Evolutionary conservation across 2,329 filamentous ascomycete species (phyloP), one percentile per base, ranked within the genome.

Genomic region (Botrytis fragariae): DNA sequence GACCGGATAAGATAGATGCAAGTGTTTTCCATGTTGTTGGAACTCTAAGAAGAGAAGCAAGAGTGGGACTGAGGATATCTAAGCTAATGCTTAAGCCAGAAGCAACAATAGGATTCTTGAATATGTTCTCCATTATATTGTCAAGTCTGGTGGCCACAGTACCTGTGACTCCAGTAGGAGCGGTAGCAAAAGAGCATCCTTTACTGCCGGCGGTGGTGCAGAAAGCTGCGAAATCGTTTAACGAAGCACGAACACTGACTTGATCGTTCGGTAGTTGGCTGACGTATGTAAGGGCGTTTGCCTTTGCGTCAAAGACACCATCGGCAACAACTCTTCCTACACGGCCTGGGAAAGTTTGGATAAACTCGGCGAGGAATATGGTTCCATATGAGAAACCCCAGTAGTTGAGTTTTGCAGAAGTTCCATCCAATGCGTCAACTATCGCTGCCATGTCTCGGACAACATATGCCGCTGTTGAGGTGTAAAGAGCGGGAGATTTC

Each of bases 361-460:
- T 84, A 71, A 85, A 84, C 1, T 81, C 83, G 44, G 83, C 82
- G 0, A 84, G 84, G 8, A 85, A 78, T 12, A 83, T 76, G 1
- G 83, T 84, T 7, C 84, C 84, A 73, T 88, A 88, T 4, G 85
- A 87, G 69, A 87, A 83, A 0, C 86, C 85, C 79, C 84, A 83
- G 75, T 86, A 87, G 76, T 85, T 84, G 42, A 87, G 75, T 69
- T 75, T 75, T 72, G 64, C 64, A 22, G 35, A 39, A 25, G 64
- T 12, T 8, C 64, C 64, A 29, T 68, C 64, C 8, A 54, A 37
- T 57, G 64, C 64, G 32, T 68, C 74, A 5, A 76, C 69, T 45
- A 76, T 76, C 12, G 74, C 67, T 42, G 72, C 72, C 75, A 76
- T 76, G 45, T 76, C 75, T 37, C 75, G 61, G 42, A 73, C 74